phyloP scores from a whole-genome alignment of 2,329 filamentous ascomycete genomes.

The Phyllosticta capitalensis region DNA sequence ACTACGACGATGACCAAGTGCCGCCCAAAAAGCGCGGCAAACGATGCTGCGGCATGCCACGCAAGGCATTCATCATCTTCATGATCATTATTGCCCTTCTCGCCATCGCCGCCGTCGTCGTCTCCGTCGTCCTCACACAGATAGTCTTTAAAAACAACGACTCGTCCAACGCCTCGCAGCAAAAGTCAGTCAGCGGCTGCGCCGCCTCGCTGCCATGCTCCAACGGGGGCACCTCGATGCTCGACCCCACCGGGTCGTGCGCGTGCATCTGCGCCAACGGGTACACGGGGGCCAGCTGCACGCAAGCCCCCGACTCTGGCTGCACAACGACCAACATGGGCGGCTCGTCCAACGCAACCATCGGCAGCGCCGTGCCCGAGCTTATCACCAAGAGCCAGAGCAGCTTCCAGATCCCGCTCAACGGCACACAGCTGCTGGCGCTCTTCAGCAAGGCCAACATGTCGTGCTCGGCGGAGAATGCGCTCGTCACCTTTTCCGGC shows the following conservation, averaged over 20 bases:
- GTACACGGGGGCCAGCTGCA: constrained; percentile 60
- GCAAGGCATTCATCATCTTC: constrained; percentile 65
- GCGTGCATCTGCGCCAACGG: constrained; percentile 84
- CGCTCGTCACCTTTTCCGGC: constrained; percentile 72
- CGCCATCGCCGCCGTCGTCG: constrained; percentile 69
- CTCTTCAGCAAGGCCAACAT: constrained; percentile 67
- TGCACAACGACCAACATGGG: constrained; percentile 45
- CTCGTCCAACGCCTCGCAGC: neutral
- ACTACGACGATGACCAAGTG: constrained; percentile 12
- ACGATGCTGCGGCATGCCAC: constrained; percentile 73
- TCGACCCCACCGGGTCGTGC: constrained; percentile 55
- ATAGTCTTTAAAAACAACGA: constrained; percentile 44
- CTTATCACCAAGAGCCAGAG: constrained; percentile 55
- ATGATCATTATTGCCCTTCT: constrained; percentile 59
- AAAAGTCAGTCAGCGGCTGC: neutral
- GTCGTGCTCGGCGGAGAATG: constrained; percentile 77
- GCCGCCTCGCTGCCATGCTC: constrained; percentile 46
- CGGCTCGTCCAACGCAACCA: constrained; percentile 51
- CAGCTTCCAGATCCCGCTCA: constrained; percentile 70
- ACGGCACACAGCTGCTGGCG: constrained; percentile 58
- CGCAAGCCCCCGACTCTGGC: constrained; percentile 38
- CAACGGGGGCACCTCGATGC: constrained; percentile 72
- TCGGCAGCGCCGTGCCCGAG: constrained; percentile 69
- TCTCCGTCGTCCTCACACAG: constrained; percentile 60
- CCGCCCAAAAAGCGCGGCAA: constrained; percentile 36